Evolutionary conservation across 2,329 filamentous ascomycete species (phyloP), one percentile per base, ranked within the genome.

Genomic region (Exophiala oligosperma): DNA sequence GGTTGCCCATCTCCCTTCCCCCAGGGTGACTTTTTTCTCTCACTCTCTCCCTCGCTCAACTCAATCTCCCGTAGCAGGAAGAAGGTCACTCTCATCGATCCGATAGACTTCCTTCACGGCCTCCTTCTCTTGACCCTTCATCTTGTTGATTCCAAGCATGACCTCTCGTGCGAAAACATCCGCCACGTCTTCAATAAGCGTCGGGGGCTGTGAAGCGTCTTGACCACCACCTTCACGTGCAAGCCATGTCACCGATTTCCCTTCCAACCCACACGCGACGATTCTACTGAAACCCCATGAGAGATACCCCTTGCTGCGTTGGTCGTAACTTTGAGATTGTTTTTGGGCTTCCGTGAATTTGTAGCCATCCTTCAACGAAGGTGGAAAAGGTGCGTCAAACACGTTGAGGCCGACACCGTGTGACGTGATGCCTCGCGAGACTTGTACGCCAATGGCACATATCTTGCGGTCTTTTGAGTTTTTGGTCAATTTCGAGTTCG

Each of bases 371-470:
- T 12, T 17, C 24, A 38, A 44, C 14, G 44, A 37, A 28, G 35
- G 28, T n/a, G 41, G 56, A 21, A 60, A 79, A 96, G 91, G 71
- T 70, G 62, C 77, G 72, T 76, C 68, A 1, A 74, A 76, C 4
- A 78, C 72, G 66, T 78, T 78, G 53, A 97, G 71, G 2, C 90
- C 92, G 35, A 96, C 81, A 5, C 94, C 94, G 72, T 95, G 89
- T 60, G 88, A 90, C 24, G 87, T 92, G 38, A 97, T 82, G 73
- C 95, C 87, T 47, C 93, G 80, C 12, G 92, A 80, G 62, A 97
- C 82, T 76, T 97, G 92, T n/a, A 99, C 91, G 0, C 94, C 94
- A 43, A 97, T 78, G 0, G 92, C 92, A 0, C 91, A 91, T 66
- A 99, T 92, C 78, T 97, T 99, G 67, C 81, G 79, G 57, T 80